phyloP scores from a whole-genome alignment of 352 stramenopile species.

The Pseudoperonospora humuli region DNA sequence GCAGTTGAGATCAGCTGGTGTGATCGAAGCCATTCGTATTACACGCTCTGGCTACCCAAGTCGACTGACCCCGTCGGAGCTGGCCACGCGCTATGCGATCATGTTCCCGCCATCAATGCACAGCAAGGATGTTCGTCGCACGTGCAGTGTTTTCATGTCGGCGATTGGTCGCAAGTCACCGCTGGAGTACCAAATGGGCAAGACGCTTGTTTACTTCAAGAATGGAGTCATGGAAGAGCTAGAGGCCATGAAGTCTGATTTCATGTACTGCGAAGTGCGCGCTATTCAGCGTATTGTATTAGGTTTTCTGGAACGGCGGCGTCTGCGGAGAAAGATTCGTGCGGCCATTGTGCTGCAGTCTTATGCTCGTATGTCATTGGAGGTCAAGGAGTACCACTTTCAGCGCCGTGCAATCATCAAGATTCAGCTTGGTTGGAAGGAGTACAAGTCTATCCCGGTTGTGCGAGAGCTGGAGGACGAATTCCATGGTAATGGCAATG shows the following conservation, averaged over 20 bases:
- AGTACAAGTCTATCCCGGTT: conserved; percentile 34
- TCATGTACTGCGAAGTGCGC: conserved; percentile 86
- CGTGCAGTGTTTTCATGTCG: conserved; percentile 73
- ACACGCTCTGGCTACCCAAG: conserved; percentile 86
- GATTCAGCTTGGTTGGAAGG: conserved; percentile 65
- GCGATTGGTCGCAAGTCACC: conserved; percentile 77
- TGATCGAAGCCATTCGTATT: conserved; percentile 90
- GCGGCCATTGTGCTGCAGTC: conserved; percentile 76
- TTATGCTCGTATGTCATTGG: conserved; percentile 69
- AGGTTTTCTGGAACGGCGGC: conserved; percentile 73
- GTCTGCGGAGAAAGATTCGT: conserved; percentile 50
- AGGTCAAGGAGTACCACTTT: conserved; percentile 62
- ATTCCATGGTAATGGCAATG: conserved; percentile 24
- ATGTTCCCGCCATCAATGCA: conserved; percentile 87
- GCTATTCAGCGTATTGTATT: conserved; percentile 77
- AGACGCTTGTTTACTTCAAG: conserved; percentile 95
- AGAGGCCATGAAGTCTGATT: conserved; percentile 90
- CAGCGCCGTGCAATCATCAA: conserved; percentile 57
- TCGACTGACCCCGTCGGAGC: conserved; percentile 83
- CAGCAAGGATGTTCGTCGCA: conserved; percentile 65
- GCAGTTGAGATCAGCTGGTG: conserved; percentile 85
- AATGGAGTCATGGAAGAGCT: conserved; percentile 92
- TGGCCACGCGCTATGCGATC: conserved; percentile 79
- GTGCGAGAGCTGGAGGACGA: conserved; percentile 29
- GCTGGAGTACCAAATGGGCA: conserved; percentile 87